Conservation (phyloP, 2,329 filamentous ascomycete species). For the Beauveria brongniartii region DNA sequence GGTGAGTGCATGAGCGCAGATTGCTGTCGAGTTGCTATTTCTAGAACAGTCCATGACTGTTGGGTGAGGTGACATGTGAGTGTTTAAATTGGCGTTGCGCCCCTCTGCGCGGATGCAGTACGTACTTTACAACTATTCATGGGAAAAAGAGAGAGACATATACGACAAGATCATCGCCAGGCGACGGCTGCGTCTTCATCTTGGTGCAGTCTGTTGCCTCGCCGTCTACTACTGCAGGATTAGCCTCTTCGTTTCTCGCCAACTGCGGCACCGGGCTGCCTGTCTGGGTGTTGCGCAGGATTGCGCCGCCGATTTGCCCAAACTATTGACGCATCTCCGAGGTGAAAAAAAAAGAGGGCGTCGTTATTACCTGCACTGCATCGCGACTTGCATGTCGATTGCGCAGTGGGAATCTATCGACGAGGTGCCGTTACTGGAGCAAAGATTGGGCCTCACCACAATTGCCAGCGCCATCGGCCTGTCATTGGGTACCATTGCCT, state of each 20-base stretch:
- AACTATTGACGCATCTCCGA: neutral
- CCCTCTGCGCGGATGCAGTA: neutral
- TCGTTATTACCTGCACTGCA: neutral
- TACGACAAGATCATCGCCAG: neutral
- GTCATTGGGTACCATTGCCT: slow-evolving; percentile 6
- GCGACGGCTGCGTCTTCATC: neutral
- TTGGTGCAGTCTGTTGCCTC: neutral
- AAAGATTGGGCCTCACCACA: slow-evolving; percentile 7
- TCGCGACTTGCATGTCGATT: slow-evolving; percentile 6
- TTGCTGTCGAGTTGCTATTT: neutral
- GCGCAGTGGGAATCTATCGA: slow-evolving; percentile 2
- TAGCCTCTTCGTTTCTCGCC: neutral
- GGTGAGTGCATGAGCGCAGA: neutral
- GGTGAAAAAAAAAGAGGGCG: neutral
- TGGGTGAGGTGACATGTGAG: neutral
- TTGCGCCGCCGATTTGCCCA: neutral
- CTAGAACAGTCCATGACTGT: neutral
- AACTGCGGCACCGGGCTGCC: neutral
- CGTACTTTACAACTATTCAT: neutral
- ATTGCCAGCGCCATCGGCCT: neutral
- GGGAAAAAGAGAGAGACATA: neutral
- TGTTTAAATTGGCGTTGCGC: neutral
- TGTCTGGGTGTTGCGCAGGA: neutral
- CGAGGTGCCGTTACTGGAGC: neutral
- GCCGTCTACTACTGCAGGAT: neutral